Evolutionary conservation across 2,329 filamentous ascomycete genomes (phyloP).

Genomic region (Paecilomyces sp.): DNA sequence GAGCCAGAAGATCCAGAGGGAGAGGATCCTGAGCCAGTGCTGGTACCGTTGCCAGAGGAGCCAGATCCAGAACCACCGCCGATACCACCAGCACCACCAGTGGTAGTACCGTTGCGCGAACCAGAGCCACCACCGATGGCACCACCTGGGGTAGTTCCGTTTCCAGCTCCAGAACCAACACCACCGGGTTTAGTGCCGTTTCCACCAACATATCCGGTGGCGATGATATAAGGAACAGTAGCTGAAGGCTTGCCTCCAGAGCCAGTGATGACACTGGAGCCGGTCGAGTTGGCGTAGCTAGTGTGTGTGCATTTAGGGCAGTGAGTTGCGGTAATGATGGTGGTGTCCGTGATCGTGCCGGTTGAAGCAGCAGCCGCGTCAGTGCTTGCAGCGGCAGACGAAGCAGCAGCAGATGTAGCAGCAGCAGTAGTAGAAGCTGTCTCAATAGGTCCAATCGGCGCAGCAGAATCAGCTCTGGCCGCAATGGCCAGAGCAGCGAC

Average conservation of each 20-base stretch:
- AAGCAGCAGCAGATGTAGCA: conserved; percentile 7
- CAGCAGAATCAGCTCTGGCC: conserved; percentile 4
- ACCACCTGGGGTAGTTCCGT: background rate
- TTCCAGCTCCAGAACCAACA: conserved; percentile 7
- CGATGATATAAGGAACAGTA: conserved; percentile 3
- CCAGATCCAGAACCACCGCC: conserved; percentile 8
- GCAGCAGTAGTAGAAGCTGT: background rate
- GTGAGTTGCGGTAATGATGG: background rate
- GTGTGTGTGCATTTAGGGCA: background rate
- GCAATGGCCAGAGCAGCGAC: conserved; percentile 14
- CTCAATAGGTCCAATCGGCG: background rate
- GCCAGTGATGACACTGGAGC: background rate
- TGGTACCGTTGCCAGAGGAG: conserved; percentile 7
- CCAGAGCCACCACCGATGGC: conserved; percentile 9
- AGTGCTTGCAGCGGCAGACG: conserved; percentile 12
- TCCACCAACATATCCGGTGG: conserved; percentile 7
- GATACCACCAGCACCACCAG: conserved; percentile 1
- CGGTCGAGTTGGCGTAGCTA: background rate
- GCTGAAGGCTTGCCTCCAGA: background rate
- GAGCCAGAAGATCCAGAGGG: background rate
- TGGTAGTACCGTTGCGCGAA: background rate
- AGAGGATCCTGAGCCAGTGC: background rate
- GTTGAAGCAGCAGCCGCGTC: conserved; percentile 9
- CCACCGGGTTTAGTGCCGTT: conserved; percentile 5
- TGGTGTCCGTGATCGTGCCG: background rate